phyloP scores from a whole-genome alignment of 257 asterid genomes.

The Primulina tabacum region DNA sequence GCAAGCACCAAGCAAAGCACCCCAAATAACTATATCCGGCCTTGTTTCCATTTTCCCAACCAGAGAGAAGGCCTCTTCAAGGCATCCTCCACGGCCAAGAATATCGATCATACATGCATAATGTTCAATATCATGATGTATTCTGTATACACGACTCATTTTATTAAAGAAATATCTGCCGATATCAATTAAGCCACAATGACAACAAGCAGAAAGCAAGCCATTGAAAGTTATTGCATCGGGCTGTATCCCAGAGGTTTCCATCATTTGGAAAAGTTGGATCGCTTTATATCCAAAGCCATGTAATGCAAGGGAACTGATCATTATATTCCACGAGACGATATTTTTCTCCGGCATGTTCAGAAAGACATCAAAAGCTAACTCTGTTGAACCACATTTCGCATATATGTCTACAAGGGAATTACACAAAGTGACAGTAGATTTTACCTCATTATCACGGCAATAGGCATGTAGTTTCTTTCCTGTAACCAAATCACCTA shows the following conservation, averaged over 20 bases:
- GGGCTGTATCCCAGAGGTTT: slow-evolving; percentile 39
- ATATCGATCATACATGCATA: slow-evolving; percentile 62
- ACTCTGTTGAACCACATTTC: slow-evolving; percentile 58
- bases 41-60: slow-evolving; percentile 49
- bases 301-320: slow-evolving; percentile 51
- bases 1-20: slow-evolving; percentile 59
- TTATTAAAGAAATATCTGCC: slow-evolving; percentile 47
- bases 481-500: slow-evolving; percentile 57
- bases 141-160: slow-evolving; percentile 32
- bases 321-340: slow-evolving; percentile 63
- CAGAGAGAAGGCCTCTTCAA: slow-evolving; percentile 47
- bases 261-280: slow-evolving; percentile 55
- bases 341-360: slow-evolving; percentile 39
- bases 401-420: slow-evolving; percentile 69
- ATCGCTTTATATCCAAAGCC: slow-evolving; percentile 53
- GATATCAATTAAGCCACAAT: slow-evolving; percentile 50
- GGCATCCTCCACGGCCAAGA: slow-evolving; percentile 54
- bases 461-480: slow-evolving; percentile 37
- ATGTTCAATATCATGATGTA: slow-evolving; percentile 45
- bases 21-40: slow-evolving; percentile 58
- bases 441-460: slow-evolving; percentile 18
- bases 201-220: slow-evolving; percentile 68
- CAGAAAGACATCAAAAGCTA: slow-evolving; percentile 38
- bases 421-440: slow-evolving; percentile 36
- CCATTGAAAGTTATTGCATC: slow-evolving; percentile 57